These are phyloP conservation scores for Pyrrhoderma noxium DNA, from an alignment of 1,284 basidiomycete genomes.

Conservation along the genomic window DNA sequence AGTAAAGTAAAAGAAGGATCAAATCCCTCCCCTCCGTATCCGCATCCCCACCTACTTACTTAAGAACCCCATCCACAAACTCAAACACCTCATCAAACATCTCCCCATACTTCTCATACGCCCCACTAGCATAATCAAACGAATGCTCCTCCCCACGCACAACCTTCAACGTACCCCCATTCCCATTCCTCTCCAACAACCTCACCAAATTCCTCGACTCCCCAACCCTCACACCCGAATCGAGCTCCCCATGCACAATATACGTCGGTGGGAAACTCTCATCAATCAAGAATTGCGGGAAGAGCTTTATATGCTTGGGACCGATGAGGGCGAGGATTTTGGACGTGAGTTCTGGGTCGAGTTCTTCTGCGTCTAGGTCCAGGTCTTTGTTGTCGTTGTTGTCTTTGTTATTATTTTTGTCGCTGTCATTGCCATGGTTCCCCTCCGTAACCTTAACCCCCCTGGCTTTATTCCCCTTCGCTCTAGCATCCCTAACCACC, in stretches of 20 bases:
- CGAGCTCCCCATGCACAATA: slow-evolving; percentile 47
- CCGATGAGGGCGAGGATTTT: slow-evolving; percentile 28
- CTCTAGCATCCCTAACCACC: background rate
- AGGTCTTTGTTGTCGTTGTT: too few relatives aligned
- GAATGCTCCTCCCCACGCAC: slow-evolving; percentile 48
- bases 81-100: slow-evolving; percentile 19
- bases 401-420: too few relatives aligned
- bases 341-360: background rate
- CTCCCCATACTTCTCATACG: slow-evolving; percentile 5
- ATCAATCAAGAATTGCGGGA: slow-evolving; percentile 45
- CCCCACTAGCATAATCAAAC: slow-evolving; percentile 29
- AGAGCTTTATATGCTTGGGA: slow-evolving; percentile 32
- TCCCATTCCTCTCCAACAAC: slow-evolving; percentile 33
- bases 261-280: slow-evolving; percentile 45
- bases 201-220: slow-evolving; percentile 41
- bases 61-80: slow-evolving; percentile 4
- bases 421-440: too few relatives aligned
- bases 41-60: too few relatives aligned
- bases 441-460: too few relatives aligned
- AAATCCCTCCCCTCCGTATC: too few relatives aligned
- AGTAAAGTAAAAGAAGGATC: too few relatives aligned
- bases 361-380: too few relatives aligned
- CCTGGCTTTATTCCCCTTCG: too few relatives aligned
- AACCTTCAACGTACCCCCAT: slow-evolving; percentile 33
- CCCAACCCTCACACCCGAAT: slow-evolving; percentile 42